Base-by-base conservation (phyloP, 345 rosid genomes). In the Heritiera littoralis region DNA sequence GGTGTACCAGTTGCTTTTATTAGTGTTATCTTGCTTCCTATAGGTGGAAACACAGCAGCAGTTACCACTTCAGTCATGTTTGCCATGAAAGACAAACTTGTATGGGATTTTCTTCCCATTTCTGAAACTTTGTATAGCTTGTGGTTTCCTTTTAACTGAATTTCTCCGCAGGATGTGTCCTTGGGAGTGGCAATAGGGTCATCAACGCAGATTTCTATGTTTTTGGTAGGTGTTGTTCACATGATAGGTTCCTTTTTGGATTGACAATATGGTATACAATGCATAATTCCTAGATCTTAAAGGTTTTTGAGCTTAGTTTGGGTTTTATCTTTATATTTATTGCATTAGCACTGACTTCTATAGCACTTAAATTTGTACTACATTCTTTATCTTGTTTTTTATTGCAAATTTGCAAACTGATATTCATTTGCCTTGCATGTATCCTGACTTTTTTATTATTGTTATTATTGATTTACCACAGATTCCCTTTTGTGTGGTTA, bases 101-200 rank as follows among this genome's bases (percentile, higher is more conserved):
- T 94, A 88, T 63, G 87, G 54, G 72, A 30, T 49, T 69, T 32
- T 45, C 35, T 1, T 49, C 43, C 20, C 54, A 20, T 66, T 59
- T 55, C 49, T 56, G 13, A 20, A 45, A 66, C n/a, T 15, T 75
- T 49, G 43, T 17, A 2, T n/a, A 9, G 64, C 35, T 10, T 45
- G 35, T 10, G 46, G 66, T 46, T 58, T n/a, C 12, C 11, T 4
- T 15, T 65, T n/a, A 75, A 48, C 71, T 23, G 30, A 35, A 23
- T 79, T 81, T 63, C 30, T 81, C 12, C 77, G 66, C 88, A 94
- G 98, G 97, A 94, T 84, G 84, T 94, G 75, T 91, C 98, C 54
- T 41, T 94, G 84, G 98, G 98, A 86, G 97, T 94, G 81, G 98
- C 98, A 79, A 93, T 94, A 75, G 98, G 98, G 66, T 94, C 98